phyloP scores from a whole-genome alignment of 2,329 filamentous ascomycete species.

The Leptographium lundbergii region DNA sequence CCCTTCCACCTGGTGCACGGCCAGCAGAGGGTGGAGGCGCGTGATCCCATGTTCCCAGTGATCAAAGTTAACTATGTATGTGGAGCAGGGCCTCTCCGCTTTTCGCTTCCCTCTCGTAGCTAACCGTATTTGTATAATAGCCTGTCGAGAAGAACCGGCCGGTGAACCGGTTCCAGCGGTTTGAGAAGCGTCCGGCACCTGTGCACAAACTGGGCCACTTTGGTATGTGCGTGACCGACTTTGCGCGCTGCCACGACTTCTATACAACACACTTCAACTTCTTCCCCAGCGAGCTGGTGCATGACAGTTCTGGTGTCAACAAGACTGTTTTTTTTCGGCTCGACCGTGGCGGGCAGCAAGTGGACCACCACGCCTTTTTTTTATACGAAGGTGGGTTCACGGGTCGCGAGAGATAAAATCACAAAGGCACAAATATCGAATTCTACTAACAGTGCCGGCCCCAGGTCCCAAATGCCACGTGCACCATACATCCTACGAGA shows the following conservation, averaged over 20 bases:
- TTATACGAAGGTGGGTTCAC: constrained; percentile 25
- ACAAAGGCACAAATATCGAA: too few relatives aligned
- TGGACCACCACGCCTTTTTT: constrained; percentile 41
- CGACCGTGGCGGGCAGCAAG: constrained; percentile 27
- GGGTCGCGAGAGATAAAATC: background rate
- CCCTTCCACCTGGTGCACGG: constrained; percentile 45
- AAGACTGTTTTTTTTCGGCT: constrained; percentile 33
- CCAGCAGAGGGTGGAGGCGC: constrained; percentile 27
- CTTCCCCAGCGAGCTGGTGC: constrained; percentile 32
- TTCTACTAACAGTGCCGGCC: background rate
- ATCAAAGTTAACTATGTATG: constrained; percentile 31
- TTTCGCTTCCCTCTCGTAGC: background rate
- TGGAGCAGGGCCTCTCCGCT: background rate
- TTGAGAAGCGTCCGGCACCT: constrained; percentile 27
- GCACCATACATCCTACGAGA: constrained; percentile 58
- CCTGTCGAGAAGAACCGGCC: constrained; percentile 38
- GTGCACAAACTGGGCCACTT: constrained; percentile 42
- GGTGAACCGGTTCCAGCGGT: constrained; percentile 36
- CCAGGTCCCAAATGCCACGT: constrained; percentile 34
- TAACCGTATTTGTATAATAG: constrained; percentile 12
- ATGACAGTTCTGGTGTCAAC: constrained; percentile 24
- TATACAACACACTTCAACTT: constrained; percentile 38
- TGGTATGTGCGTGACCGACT: constrained; percentile 39
- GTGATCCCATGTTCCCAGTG: constrained; percentile 28
- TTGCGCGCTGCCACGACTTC: constrained; percentile 34